Evolutionary conservation across 495 filamentous ascomycete genomes (phyloP).

Genomic region (Penicillium coffeae): DNA sequence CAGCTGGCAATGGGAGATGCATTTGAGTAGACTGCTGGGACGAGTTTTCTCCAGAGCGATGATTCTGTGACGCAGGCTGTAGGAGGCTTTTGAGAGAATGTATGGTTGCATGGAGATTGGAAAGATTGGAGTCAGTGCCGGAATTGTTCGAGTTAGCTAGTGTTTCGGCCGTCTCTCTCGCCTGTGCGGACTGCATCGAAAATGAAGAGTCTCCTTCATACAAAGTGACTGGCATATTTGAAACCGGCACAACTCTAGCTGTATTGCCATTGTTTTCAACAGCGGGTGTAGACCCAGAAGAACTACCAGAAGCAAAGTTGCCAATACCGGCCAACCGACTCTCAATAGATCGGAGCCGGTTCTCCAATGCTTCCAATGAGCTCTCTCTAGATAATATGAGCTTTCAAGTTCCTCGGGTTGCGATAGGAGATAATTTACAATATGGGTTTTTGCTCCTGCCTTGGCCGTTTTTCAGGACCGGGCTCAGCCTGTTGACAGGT

Average conservation of each 20-base stretch:
- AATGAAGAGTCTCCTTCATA: constrained; percentile 15
- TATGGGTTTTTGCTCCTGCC: neutral
- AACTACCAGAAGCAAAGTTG: neutral
- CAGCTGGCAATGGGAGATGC: constrained; percentile 6
- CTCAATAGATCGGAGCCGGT: constrained; percentile 1
- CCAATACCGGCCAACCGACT: neutral
- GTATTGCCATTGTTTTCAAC: neutral
- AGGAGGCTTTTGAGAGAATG: constrained; percentile 7
- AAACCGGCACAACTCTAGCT: neutral
- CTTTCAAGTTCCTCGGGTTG: neutral
- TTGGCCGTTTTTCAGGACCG: neutral
- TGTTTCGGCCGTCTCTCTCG: constrained; percentile 5
- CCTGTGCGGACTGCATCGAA: constrained; percentile 7
- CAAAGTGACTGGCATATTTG: neutral
- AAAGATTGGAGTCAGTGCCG: neutral
- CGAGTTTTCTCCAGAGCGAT: neutral
- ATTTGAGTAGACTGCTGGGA: neutral
- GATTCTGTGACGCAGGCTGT: neutral
- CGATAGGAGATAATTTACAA: neutral
- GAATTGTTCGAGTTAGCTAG: neutral
- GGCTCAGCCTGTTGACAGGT: constrained; percentile 1
- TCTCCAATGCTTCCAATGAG: neutral
- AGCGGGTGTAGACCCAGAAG: neutral
- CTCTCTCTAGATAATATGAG: neutral
- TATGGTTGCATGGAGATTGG: constrained; percentile 3